Evolutionary conservation across 192 early-diverging fungal species (phyloP), one percentile per base, ranked within the genome.

Genomic region (Pilaira anomala): DNA sequence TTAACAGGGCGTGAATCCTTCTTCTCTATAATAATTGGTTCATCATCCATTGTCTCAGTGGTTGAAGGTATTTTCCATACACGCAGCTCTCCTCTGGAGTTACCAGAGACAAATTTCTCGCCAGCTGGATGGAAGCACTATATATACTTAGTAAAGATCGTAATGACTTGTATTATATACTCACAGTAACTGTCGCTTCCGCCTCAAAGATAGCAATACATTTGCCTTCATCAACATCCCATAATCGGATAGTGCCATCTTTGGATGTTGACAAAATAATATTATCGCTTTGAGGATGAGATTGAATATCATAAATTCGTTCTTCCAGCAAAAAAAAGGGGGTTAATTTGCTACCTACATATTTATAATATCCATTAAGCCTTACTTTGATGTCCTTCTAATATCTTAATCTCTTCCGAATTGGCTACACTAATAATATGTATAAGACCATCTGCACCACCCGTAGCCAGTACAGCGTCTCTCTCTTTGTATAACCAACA

Each of bases 241-340:
- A 95, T 36, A 95, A 64, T 49, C 90, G 83, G 4, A 92, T 81
- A 2, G 86, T 91, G 7, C 83, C 79, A 71, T 93, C 93, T 45
- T 73, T 85, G 6, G 86, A 73, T 2, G 86, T 81, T 0, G 93
- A 93, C 3, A 90, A 62, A 18, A 95, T 57, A 28, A 88, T 79
- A 21, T 83, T 73, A 54, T 78, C 71, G 36, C 88, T 81, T 12
- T 71, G 75, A 8, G 93, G 91, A 60, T 93, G 84, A 7, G 85
- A 70, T 64, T 88, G 84, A 41, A 94, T 73, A 74, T 91, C 88
- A 2, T 80, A 70, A 60, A 94, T 78, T 0, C 77, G 25, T 36
- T 78, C 87, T 85, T n/a, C n/a, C n/a, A n/a, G n/a, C n/a, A 70
- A 14, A 36, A 36, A 36, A 9, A 36, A 36, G 6, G 6, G 5